A percentile compares a stretch with the other conserved stretches of the same genome.
Evolutionary conservation across 129 eudicot genomes (phyloP).

Genomic region (Tanacetum coccineum): DNA sequence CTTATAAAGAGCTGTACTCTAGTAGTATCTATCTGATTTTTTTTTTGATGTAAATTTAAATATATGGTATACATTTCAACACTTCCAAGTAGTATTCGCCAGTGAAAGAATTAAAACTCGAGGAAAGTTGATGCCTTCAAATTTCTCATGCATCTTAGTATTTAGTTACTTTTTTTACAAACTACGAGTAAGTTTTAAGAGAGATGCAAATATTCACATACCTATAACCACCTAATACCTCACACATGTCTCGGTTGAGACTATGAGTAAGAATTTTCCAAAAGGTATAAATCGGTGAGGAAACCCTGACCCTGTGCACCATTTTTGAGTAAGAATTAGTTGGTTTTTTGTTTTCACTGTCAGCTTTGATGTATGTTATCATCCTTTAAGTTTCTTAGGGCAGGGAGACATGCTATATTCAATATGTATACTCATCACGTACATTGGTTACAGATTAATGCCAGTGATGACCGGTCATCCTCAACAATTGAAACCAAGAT

Average conservation of each 20-base stretch:
- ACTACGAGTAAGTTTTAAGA: background rate
- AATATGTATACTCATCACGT: too few relatives aligned
- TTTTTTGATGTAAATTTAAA: background rate
- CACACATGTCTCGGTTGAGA: background rate
- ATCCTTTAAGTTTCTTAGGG: too few relatives aligned
- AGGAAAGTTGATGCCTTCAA: too few relatives aligned
- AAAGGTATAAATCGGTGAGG: too few relatives aligned
- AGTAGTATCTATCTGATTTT: slow-evolving; percentile 1
- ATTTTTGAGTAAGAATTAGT: too few relatives aligned
- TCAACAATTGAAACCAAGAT: slow-evolving; percentile 78
- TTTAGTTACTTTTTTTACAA: too few relatives aligned
- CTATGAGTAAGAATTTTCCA: too few relatives aligned
- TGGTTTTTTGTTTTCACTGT: background rate
- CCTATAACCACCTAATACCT: background rate
- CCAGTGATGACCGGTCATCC: slow-evolving; percentile 92
- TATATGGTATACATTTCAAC: slow-evolving; percentile 5
- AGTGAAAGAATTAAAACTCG: background rate
- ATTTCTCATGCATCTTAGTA: too few relatives aligned
- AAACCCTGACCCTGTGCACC: too few relatives aligned
- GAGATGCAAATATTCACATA: background rate
- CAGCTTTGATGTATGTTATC: background rate
- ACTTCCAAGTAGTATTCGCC: background rate
- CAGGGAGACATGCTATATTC: too few relatives aligned
- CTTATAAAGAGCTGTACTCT: slow-evolving; percentile 1
- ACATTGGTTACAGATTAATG: slow-evolving; percentile 99